These are phyloP conservation scores for Pulicaria dysenterica DNA, from an alignment of 129 eudicot genomes.

Conservation along the genomic window DNA sequence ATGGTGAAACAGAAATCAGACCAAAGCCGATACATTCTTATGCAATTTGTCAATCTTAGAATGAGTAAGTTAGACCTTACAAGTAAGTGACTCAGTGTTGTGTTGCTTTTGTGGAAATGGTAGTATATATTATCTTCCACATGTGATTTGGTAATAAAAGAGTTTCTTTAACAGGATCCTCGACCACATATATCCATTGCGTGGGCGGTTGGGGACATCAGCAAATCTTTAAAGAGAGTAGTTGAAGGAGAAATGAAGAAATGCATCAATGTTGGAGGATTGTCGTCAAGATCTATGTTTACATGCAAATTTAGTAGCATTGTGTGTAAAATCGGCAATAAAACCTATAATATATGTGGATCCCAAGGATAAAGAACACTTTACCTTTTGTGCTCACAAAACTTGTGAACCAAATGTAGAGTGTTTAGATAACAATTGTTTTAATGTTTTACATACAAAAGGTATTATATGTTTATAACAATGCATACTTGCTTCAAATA, in stretches of 20 bases:
- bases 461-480: too few species aligned
- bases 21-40: neutral
- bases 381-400: neutral
- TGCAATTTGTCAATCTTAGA: neutral
- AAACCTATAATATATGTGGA: constrained; percentile 66
- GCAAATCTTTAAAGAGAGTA: constrained; percentile 55
- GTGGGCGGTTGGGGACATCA: constrained; percentile 78
- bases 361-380: constrained; percentile 39
- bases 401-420: neutral
- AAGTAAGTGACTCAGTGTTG: too few species aligned
- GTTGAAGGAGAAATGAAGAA: constrained; percentile 65
- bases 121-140: neutral
- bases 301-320: constrained; percentile 66
- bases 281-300: constrained; percentile 50
- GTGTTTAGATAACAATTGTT: neutral
- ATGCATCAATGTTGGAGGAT: constrained; percentile 34
- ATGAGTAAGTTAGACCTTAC: constrained; percentile 3
- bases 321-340: constrained; percentile 71
- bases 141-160: neutral
- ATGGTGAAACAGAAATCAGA: too few species aligned
- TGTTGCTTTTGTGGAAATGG: too few species aligned
- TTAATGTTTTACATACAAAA: constrained; percentile 7
- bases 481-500: too few species aligned
- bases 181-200: constrained; percentile 92
- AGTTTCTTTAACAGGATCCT: constrained; percentile 65